Conservation (phyloP, 768 basidiomycete species). For the Strobilomyces dryophilus region DNA sequence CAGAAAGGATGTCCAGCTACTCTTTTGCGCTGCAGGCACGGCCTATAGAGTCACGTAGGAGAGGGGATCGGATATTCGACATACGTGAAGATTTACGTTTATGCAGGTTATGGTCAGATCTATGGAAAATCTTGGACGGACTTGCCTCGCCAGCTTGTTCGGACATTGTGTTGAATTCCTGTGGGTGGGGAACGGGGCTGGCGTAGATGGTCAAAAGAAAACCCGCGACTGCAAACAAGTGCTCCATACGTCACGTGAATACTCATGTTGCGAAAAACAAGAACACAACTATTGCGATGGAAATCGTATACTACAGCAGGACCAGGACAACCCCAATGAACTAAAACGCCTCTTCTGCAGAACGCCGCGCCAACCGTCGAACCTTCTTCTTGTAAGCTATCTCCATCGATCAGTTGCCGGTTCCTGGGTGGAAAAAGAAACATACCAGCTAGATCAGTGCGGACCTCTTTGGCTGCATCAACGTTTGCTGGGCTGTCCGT, state of each 20-base stretch:
- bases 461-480: constrained; percentile 88
- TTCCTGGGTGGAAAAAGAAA: background rate
- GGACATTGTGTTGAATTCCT: constrained; percentile 24
- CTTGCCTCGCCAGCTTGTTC: constrained; percentile 42
- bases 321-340: constrained; percentile 22
- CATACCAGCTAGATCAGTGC: constrained; percentile 59
- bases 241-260: constrained; percentile 23
- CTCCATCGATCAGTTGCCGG: constrained; percentile 16
- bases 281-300: constrained; percentile 8
- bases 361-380: constrained; percentile 76
- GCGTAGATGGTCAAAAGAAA: constrained; percentile 6
- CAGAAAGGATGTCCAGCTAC: constrained; percentile 87
- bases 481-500: constrained; percentile 94
- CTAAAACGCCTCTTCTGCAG: constrained; percentile 87
- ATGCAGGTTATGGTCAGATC: constrained; percentile 22
- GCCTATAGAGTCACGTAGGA: constrained; percentile 38
- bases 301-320: constrained; percentile 16
- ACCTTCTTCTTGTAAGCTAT: constrained; percentile 95
- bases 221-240: background rate
- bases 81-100: constrained; percentile 34
- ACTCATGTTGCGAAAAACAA: background rate
- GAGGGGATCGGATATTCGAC: constrained; percentile 24
- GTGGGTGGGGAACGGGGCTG: constrained; percentile 2
- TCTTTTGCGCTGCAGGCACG: constrained; percentile 78
- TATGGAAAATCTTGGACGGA: constrained; percentile 20